Percentiles rank a stretch among this genome's conserved stretches.
Conservation (phyloP, 129 eudicot genomes). For the Centrapalus pauciflorus region DNA sequence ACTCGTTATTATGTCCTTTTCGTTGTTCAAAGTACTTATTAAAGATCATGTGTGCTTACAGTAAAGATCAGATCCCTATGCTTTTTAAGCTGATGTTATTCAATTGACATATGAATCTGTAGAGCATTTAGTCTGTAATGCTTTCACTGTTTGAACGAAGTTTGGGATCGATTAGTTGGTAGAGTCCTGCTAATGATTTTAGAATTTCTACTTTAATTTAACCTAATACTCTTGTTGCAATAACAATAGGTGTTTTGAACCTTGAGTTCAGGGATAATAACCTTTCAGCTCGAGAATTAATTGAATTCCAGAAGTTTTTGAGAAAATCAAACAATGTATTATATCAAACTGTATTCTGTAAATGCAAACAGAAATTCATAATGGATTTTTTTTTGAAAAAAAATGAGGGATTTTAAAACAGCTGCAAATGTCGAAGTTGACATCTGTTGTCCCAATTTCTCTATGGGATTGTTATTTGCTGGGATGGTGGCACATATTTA, state of each 20-base stretch:
- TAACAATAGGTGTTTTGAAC: background rate
- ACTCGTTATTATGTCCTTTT: background rate
- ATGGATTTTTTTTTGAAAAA: too few species aligned
- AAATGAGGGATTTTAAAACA: too few species aligned
- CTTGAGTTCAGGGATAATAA: background rate
- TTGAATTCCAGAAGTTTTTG: background rate
- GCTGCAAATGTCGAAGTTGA: too few species aligned
- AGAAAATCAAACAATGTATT: too few species aligned
- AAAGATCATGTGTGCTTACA: background rate
- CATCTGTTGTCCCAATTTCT: too few species aligned
- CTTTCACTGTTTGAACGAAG: background rate
- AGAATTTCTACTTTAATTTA: background rate
- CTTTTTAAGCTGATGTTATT: background rate
- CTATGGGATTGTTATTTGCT: too few species aligned
- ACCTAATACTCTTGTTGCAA: background rate
- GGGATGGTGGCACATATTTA: too few species aligned
- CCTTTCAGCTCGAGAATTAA: background rate
- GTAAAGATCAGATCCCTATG: background rate
- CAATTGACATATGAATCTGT: background rate
- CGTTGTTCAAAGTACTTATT: background rate
- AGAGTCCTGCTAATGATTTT: background rate
- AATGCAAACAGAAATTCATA: too few species aligned
- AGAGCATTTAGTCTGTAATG: background rate
- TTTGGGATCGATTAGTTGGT: background rate
- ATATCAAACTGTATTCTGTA: too few species aligned